These are phyloP conservation scores for Posidonia oceanica DNA, from an alignment of 116 monocot species.

Conservation along the genomic window DNA sequence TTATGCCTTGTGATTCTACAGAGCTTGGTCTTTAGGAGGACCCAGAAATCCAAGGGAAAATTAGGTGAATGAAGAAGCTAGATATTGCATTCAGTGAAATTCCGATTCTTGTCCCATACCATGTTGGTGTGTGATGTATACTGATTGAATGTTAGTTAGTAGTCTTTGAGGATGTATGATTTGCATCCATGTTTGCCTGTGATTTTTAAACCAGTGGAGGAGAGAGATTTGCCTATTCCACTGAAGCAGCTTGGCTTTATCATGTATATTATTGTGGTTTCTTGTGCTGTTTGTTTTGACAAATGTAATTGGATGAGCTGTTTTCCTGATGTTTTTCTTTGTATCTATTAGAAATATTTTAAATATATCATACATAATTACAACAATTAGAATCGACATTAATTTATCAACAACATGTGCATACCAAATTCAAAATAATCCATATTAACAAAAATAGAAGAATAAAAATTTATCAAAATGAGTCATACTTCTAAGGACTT, in stretches of 20 bases:
- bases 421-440: too few species aligned
- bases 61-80: background rate
- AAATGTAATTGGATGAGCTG: background rate
- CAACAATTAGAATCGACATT: too few species aligned
- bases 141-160: background rate
- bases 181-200: too few species aligned
- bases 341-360: background rate
- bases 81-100: background rate
- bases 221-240: background rate
- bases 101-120: background rate
- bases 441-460: too few species aligned
- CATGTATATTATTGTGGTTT: background rate
- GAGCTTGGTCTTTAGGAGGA: background rate
- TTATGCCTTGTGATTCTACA: background rate
- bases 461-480: too few species aligned
- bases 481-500: too few species aligned
- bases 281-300: background rate
- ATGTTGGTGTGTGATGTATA: too few species aligned
- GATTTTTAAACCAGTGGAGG: too few species aligned
- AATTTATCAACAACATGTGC: too few species aligned
- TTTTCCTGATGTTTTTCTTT: background rate
- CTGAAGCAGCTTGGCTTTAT: background rate
- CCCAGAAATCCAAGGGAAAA: background rate
- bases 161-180: background rate
- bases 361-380: too few species aligned